Conservation (phyloP, 495 filamentous ascomycete species). For the Aspergillus conjunctus region DNA sequence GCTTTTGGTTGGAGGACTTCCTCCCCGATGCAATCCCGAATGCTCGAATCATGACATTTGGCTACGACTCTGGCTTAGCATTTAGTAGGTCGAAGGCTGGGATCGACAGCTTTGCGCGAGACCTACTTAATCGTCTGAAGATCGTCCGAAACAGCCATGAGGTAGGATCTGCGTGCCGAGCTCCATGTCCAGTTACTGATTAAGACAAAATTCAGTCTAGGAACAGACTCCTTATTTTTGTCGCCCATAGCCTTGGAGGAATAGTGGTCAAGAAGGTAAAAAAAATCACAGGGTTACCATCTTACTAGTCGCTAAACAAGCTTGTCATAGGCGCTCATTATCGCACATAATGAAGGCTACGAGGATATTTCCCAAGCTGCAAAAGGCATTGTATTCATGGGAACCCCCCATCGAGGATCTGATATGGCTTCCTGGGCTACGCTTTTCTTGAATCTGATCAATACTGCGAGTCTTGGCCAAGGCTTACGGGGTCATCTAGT, state of each 20-base stretch:
- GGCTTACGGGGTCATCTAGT: background rate
- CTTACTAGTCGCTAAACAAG: background rate
- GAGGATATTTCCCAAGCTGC: background rate
- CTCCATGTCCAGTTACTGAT: background rate
- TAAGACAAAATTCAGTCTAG: background rate
- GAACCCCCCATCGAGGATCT: background rate
- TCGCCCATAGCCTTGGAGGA: constrained; percentile 3
- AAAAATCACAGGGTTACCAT: background rate
- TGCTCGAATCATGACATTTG: constrained; percentile 10
- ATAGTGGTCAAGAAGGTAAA: constrained; percentile 10
- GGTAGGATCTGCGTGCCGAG: background rate
- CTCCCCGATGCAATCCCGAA: constrained; percentile 3
- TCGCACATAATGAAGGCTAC: constrained; percentile 4
- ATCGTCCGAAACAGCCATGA: background rate
- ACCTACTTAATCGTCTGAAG: background rate
- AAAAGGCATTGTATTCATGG: constrained; percentile 1
- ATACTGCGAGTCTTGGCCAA: constrained; percentile 2
- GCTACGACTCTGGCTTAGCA: constrained; percentile 6
- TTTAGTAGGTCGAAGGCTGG: constrained; percentile 1
- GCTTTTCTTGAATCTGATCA: background rate
- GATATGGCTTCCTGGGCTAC: background rate
- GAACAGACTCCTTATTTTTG: background rate
- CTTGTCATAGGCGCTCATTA: background rate
- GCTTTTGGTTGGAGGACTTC: constrained; percentile 7
- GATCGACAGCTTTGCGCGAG: background rate